Evolutionary conservation across 495 filamentous ascomycete genomes (phyloP).

Genomic region (Penicillium herquei): DNA sequence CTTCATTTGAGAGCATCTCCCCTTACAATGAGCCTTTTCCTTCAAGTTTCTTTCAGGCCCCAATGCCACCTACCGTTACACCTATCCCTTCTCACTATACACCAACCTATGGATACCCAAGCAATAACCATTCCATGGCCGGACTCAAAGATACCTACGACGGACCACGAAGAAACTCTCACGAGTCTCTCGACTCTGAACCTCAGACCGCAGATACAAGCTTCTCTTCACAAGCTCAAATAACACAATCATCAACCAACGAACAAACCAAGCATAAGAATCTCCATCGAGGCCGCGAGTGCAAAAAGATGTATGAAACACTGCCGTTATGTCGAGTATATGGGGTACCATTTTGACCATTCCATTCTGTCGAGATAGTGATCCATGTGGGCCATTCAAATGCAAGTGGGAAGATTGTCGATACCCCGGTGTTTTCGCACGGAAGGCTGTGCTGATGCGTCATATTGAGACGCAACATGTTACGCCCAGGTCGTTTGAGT

Average conservation of each 20-base stretch:
- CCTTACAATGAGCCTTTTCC: not conserved
- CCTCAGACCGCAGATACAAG: not conserved
- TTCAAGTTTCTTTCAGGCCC: not conserved
- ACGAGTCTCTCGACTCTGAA: not conserved
- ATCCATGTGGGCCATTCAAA: not conserved
- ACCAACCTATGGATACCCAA: not conserved
- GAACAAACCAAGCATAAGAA: not conserved
- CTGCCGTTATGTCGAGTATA: too few relatives aligned
- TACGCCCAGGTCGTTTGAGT: not conserved
- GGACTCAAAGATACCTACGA: not conserved
- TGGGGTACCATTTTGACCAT: not conserved
- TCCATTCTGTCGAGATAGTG: not conserved
- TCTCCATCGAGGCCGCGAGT: not conserved
- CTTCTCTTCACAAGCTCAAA: not conserved
- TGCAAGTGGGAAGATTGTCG: not conserved
- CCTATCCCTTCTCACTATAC: not conserved
- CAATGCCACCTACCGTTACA: not conserved
- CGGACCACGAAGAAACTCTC: not conserved
- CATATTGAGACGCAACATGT: conserved; percentile 2
- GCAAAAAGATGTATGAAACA: not conserved
- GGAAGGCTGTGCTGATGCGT: not conserved
- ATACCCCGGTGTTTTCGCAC: not conserved
- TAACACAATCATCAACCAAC: not conserved
- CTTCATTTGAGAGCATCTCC: too few relatives aligned
- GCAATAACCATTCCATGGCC: not conserved